Base-by-base conservation (phyloP, 2,329 filamentous ascomycete genomes). In the Colletotrichum graminicola region DNA sequence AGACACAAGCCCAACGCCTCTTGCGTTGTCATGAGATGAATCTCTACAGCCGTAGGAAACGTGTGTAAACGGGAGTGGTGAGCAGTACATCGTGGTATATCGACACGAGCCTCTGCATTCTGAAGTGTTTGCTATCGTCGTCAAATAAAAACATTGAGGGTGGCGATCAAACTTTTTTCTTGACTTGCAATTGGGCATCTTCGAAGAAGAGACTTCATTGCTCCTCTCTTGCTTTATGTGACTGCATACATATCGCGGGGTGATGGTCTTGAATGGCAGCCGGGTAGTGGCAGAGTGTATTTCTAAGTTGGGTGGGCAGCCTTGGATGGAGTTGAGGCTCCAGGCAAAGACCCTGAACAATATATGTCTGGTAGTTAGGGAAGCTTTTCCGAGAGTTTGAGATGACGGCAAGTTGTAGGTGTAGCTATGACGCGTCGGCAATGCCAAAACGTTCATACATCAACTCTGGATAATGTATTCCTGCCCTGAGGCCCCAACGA, bases 281-380 rank as follows among this genome's bases (percentile, higher is more conserved):
- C 21, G n/a, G 39, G 39, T 18, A 18, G 36, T 59, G n/a, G 55
- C 49, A 5, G 41, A 29, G 41, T 45, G n/a, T 34, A 18, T 59
- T 43, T 51, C 3, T 14, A 6, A 57, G 16, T 45, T 16, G 52
- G 43, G 43, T 45, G 61, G 66, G 39, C 21, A 36, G 21, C 55
- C 54, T 29, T 60, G 55, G 11, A 56, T 55, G 14, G 29, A 32
- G 45, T 21, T n/a, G 29, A 39, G n/a, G 16, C 29, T 49, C 7
- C 32, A 41, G 39, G 29, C 62, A 54, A n/a, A 21, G 29, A 61
- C 62, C 62, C 55, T 34, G 47, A 47, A 36, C 14, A 14, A 66
- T 56, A 66, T 56, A 55, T 12, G n/a, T 43, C 47, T 39, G 55
- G 62, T 47, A 66, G 39, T 39, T 66, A 55, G 45, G 39, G n/a